phyloP scores from a whole-genome alignment of 202 grass and related monocot genomes.

The Panicum virgatum region DNA sequence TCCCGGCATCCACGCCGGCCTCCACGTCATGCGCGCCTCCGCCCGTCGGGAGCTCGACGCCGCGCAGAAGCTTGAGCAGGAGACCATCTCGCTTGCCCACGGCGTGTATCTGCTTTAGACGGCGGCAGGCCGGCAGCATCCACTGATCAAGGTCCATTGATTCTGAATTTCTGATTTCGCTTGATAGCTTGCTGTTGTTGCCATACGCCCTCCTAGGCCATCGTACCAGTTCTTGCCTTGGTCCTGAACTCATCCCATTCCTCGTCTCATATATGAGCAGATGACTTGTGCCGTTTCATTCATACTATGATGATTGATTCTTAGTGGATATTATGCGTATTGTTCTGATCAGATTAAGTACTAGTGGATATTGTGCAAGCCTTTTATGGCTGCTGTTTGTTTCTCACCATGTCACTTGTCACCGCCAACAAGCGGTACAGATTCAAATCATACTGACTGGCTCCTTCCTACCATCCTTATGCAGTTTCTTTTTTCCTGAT shows the following conservation, averaged over 20 bases:
- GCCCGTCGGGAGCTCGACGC: not conserved
- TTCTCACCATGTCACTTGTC: no score
- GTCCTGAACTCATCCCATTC: not conserved
- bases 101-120: no score
- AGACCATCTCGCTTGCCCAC: not conserved
- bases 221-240: not conserved
- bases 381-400: no score
- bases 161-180: not conserved
- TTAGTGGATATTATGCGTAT: not conserved
- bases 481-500: no score
- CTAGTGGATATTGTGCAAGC: not conserved
- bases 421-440: no score
- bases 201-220: not conserved
- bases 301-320: not conserved
- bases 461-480: no score
- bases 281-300: not conserved
- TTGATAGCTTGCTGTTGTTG: not conserved
- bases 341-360: not conserved
- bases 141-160: not conserved
- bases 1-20: not conserved
- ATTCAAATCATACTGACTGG: no score
- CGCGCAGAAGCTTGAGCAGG: not conserved
- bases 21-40: not conserved
- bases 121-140: no score
- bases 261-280: not conserved